Conservation (phyloP, 805 yeast genomes). For the Saccharomyces mikatae region DNA sequence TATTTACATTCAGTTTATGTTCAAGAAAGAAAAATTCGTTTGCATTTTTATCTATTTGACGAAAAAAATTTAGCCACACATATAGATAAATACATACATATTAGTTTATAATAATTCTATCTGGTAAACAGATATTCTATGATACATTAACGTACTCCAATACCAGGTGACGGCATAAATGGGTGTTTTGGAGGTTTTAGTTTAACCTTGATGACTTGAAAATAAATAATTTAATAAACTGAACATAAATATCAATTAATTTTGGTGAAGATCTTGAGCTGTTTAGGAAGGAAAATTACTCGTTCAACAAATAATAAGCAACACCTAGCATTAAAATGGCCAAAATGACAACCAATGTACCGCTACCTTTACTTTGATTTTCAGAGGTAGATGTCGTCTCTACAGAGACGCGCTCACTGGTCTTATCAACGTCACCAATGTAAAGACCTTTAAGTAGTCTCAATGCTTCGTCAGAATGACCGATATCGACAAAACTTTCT, state of each 20-base stretch:
- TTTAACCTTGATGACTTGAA: not conserved
- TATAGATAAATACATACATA: not conserved
- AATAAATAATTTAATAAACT: not conserved
- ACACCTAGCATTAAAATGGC: slow-evolving; percentile 38
- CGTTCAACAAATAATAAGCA: slow-evolving; percentile 24
- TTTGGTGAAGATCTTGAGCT: not conserved
- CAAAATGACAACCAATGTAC: slow-evolving; percentile 77
- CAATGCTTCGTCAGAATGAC: slow-evolving; percentile 94
- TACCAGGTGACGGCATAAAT: not conserved
- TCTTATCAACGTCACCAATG: slow-evolving; percentile 74
- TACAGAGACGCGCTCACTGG: slow-evolving; percentile 32
- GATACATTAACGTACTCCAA: not conserved
- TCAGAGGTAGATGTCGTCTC: slow-evolving; percentile 34
- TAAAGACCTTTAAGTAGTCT: slow-evolving; percentile 59
- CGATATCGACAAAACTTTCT: slow-evolving; percentile 78
- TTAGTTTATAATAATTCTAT: not conserved
- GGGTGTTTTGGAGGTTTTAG: not conserved
- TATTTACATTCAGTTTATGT: not conserved
- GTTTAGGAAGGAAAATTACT: slow-evolving; percentile 2
- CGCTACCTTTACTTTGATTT: slow-evolving; percentile 55
- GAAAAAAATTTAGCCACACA: not conserved
- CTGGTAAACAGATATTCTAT: not conserved
- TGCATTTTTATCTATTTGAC: not conserved
- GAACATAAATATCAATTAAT: not conserved
- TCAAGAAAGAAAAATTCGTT: not conserved